Evolutionary conservation across 2,329 filamentous ascomycete species (phyloP), one percentile per base, ranked within the genome.

Genomic region (Metarhizium robertsii): DNA sequence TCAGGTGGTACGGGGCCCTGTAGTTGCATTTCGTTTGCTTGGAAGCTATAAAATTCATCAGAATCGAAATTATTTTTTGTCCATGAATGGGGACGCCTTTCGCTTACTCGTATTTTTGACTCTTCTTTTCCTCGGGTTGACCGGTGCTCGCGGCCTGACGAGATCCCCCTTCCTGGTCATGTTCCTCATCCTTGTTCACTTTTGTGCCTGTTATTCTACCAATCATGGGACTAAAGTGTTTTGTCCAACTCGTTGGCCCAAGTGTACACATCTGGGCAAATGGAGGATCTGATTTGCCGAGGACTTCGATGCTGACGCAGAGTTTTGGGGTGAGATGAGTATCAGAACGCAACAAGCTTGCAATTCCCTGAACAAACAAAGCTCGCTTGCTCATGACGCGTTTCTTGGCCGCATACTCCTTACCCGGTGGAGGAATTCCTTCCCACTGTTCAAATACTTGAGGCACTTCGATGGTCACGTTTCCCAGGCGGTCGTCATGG

Each of bases 11-110:
- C 86, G 0, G 92, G 92, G 0, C 92, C 92, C 49, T 81, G 78
- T 7, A 97, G 79, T 68, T 96, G 92, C 65, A 96, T 85, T 69
- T 96, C 88, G 67, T 90, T 92, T 43, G 92, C 89, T 77, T 96
- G 92, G 71, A 97, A 97, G 70, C 88, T 92, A 64, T 1, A 4
- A 1, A 45, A n/a, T 30, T 16, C 6, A 38, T 52, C 16, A 55
- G 55, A 5, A 48, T 16, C 20, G 14, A 6, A 25, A 25, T 6
- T 8, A 20, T 25, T 2, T 18, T 14, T 38, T 16, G 11, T 50
- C 18, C 30, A 20, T 2, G n/a, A n/a, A 52, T 43, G 2, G n/a
- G 18, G 14, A 43, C 2, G 8, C 2, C 18, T 13, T 2, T 14
- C n/a, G 74, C 83, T 60, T 74, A 88, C 86, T 94, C 90, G 67